Percentiles rank a stretch among this genome's conserved stretches.
These are phyloP conservation scores for Domatiomyces globalis DNA, from an alignment of 2,329 filamentous ascomycete genomes.

Conservation along the genomic window DNA sequence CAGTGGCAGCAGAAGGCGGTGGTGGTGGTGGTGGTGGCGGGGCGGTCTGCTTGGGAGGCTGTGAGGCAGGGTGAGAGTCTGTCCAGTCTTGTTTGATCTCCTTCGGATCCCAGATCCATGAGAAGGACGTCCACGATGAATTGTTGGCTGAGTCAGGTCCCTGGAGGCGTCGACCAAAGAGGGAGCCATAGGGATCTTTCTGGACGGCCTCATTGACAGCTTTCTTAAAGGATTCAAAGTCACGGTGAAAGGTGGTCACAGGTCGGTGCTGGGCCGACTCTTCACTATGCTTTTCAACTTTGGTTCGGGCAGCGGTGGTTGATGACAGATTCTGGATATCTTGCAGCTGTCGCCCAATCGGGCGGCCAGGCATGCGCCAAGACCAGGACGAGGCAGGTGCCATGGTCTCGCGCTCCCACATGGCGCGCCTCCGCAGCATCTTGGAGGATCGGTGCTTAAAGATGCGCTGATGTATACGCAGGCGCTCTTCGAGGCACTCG, in stretches of 20 bases:
- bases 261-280: neutral
- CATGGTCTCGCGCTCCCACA: slow-evolving; percentile 15
- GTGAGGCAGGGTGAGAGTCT: slow-evolving; percentile 1
- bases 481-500: slow-evolving; percentile 12
- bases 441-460: slow-evolving; percentile 17
- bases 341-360: slow-evolving; percentile 4
- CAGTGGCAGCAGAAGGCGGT: neutral
- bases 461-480: slow-evolving; percentile 13
- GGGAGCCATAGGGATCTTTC: slow-evolving; percentile 26
- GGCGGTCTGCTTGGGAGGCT: neutral
- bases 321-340: slow-evolving; percentile 8
- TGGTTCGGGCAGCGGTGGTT: slow-evolving; percentile 1
- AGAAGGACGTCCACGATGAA: slow-evolving; percentile 21
- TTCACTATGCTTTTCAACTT: slow-evolving; percentile 4
- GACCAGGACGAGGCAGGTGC: slow-evolving; percentile 3
- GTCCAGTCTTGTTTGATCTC: slow-evolving; percentile 1
- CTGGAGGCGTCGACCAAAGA: slow-evolving; percentile 26
- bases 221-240: slow-evolving; percentile 26
- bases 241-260: slow-evolving; percentile 7
- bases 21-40: neutral
- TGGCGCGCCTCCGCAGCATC: slow-evolving; percentile 8
- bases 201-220: slow-evolving; percentile 24
- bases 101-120: slow-evolving; percentile 18
- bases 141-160: slow-evolving; percentile 11
- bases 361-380: slow-evolving; percentile 1